Conservation (phyloP, 2,329 filamentous ascomycete genomes). For the Drechslerella coelobrocha region DNA sequence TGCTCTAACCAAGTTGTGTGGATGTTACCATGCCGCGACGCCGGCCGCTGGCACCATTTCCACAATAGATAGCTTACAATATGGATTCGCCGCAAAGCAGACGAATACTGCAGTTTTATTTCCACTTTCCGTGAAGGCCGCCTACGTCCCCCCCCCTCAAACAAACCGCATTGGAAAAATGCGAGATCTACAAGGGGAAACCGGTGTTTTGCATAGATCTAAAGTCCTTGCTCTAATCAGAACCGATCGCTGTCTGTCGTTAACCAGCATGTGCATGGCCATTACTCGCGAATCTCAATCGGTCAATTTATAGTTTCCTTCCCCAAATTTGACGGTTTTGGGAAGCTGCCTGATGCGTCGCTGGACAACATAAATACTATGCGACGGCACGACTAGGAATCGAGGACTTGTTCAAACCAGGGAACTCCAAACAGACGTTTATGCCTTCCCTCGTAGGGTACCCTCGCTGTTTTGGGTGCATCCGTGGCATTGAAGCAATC, state of each 20-base stretch:
- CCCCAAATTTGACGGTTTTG: slow-evolving; percentile 16
- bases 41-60: slow-evolving; percentile 17
- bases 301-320: background rate
- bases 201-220: too few species aligned
- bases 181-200: too few species aligned
- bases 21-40: slow-evolving; percentile 47
- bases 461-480: slow-evolving; percentile 8
- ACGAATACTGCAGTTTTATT: too few species aligned
- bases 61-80: background rate
- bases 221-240: too few species aligned
- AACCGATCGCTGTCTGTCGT: background rate
- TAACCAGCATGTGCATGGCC: background rate
- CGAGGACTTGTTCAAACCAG: background rate
- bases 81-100: too few species aligned
- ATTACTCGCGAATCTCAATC: background rate
- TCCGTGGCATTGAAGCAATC: slow-evolving; percentile 2
- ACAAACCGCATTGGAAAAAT: too few species aligned
- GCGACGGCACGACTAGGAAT: slow-evolving; percentile 33
- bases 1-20: slow-evolving; percentile 31
- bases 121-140: too few species aligned
- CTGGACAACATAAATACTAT: slow-evolving; percentile 17
- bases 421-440: background rate
- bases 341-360: slow-evolving; percentile 31
- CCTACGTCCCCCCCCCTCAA: too few species aligned
- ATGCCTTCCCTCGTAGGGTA: background rate